A percentile compares a stretch with the other conserved stretches of the same genome.
Conservation (phyloP, 2,329 filamentous ascomycete genomes). For the Monosporascus sp. region DNA sequence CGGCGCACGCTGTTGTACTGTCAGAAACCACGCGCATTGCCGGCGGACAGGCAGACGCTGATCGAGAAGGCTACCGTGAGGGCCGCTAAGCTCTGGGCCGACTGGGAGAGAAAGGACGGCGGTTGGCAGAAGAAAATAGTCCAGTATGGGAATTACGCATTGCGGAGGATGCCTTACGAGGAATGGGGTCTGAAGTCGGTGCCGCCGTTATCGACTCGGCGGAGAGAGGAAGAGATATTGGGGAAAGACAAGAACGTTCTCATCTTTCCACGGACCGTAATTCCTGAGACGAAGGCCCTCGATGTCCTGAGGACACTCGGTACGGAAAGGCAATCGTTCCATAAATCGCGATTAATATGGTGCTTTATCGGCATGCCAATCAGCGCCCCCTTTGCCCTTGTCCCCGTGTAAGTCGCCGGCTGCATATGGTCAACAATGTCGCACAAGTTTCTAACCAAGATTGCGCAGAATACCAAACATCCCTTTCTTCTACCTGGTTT, state of each 20-base stretch:
- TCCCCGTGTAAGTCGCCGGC: conserved; percentile 67
- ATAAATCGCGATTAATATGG: conserved; percentile 72
- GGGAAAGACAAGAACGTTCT: conserved; percentile 65
- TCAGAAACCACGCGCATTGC: conserved; percentile 61
- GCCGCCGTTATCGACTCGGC: conserved; percentile 68
- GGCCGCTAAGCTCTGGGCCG: conserved; percentile 72
- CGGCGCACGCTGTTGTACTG: conserved; percentile 89
- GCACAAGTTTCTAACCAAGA: conserved; percentile 9
- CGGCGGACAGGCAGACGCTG: conserved; percentile 47
- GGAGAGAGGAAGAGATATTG: conserved; percentile 57
- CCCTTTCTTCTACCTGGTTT: conserved; percentile 93
- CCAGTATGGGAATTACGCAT: conserved; percentile 76
- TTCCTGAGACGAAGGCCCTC: conserved; percentile 59
- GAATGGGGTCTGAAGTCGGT: conserved; percentile 98
- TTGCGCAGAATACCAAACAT: conserved; percentile 73
- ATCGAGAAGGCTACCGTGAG: conserved; percentile 66
- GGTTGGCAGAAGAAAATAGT: conserved; percentile 90
- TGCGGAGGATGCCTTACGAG: conserved; percentile 87
- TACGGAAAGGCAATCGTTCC: conserved; percentile 73
- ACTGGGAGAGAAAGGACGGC: conserved; percentile 77
- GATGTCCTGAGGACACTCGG: conserved; percentile 65
- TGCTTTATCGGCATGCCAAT: conserved; percentile 80
- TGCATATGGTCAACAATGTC: background rate
- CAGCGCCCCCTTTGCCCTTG: conserved; percentile 71
- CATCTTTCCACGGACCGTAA: conserved; percentile 67